Conservation (phyloP, 805 yeast species). For the Cyberlindnera petersonii region DNA sequence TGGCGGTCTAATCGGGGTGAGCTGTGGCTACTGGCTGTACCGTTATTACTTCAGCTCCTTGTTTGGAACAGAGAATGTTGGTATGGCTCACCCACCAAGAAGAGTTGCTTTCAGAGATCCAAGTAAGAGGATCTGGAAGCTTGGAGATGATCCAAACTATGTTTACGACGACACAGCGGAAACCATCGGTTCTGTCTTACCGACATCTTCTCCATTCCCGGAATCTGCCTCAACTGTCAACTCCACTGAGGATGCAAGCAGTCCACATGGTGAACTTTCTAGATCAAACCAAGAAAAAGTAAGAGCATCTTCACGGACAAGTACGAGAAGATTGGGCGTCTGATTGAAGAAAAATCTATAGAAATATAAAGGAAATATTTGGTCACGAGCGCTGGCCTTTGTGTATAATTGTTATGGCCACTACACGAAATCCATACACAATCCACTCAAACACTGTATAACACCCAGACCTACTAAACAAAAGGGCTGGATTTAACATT, state of each 20-base stretch:
- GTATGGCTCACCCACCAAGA: slow-evolving; percentile 44
- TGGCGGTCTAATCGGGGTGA: slow-evolving; percentile 38
- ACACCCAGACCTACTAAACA: too few relatives aligned
- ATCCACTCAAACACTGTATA: not conserved
- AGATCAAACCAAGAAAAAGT: not conserved
- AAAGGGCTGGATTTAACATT: too few relatives aligned
- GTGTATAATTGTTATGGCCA: too few relatives aligned
- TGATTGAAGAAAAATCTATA: too few relatives aligned
- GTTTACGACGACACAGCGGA: slow-evolving; percentile 14
- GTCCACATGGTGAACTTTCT: slow-evolving; percentile 1
- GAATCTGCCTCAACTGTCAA: not conserved
- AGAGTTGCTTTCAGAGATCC: slow-evolving; percentile 28
- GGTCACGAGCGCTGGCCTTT: slow-evolving; percentile 4
- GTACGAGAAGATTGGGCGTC: not conserved
- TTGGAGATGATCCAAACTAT: slow-evolving; percentile 29
- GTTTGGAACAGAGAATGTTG: slow-evolving; percentile 28
- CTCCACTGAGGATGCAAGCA: slow-evolving; percentile 1
- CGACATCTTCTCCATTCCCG: not conserved
- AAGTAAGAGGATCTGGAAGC: slow-evolving; percentile 37
- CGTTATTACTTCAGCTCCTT: slow-evolving; percentile 40
- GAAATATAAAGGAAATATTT: too few relatives aligned
- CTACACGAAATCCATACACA: not conserved
- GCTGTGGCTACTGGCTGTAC: slow-evolving; percentile 34
- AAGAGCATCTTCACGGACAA: not conserved
- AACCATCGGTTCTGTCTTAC: not conserved